Conservation (phyloP, 768 basidiomycete genomes). For the Lactarius tabidus region DNA sequence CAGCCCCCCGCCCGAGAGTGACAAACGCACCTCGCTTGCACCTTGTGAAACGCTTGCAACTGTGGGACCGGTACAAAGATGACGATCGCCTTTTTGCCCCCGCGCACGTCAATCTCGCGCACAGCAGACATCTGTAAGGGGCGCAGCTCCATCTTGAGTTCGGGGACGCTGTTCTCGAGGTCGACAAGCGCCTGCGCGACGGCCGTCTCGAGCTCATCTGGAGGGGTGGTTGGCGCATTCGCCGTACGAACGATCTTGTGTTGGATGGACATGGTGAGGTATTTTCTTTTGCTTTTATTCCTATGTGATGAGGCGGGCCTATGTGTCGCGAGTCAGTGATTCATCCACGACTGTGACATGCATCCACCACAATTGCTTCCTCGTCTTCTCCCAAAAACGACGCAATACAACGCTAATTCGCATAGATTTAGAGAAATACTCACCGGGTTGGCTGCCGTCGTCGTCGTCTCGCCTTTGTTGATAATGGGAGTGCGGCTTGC, state of each 20-base stretch:
- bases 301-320: conserved; percentile 7
- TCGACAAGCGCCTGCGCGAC: conserved; percentile 96
- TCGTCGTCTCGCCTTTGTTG: conserved; percentile 18
- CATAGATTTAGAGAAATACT: neutral
- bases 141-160: conserved; percentile 95
- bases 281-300: neutral
- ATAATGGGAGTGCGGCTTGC: neutral
- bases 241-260: conserved; percentile 95
- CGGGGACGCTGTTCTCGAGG: conserved; percentile 96
- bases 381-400: neutral
- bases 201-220: conserved; percentile 86
- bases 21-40: conserved; percentile 79
- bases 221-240: conserved; percentile 85
- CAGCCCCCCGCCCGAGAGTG: neutral
- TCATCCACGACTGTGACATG: neutral
- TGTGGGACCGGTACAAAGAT: conserved; percentile 97
- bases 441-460: conserved; percentile 16
- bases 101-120: conserved; percentile 97
- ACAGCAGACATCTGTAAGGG: conserved; percentile 97
- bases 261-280: conserved; percentile 57
- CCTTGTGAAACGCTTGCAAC: conserved; percentile 97
- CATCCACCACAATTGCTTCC: conserved; percentile 17
- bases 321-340: neutral
- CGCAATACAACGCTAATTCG: neutral
- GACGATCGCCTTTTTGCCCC: conserved; percentile 99